Evolutionary conservation across 1,284 basidiomycete species (phyloP).

Genomic region (Cutaneotrichosporon sp.): DNA sequence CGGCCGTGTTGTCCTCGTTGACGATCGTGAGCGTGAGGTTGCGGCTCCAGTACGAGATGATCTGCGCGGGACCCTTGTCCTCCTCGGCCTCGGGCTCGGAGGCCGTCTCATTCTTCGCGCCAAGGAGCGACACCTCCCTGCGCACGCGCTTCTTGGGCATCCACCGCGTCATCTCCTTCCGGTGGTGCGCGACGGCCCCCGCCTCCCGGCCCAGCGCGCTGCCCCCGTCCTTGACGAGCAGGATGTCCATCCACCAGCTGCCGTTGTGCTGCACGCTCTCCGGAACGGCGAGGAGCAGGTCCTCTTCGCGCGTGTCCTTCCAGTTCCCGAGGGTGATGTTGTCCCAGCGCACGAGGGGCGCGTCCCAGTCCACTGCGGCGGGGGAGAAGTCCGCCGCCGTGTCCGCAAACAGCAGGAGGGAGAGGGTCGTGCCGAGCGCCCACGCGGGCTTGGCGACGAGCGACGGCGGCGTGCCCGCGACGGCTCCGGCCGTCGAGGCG

Average conservation of each 20-base stretch:
- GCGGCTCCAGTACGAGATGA: constrained; percentile 76
- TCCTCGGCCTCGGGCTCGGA: constrained; percentile 35
- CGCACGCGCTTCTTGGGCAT: constrained; percentile 69
- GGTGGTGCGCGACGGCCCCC: constrained; percentile 67
- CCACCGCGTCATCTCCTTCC: constrained; percentile 87
- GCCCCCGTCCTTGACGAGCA: constrained; percentile 65
- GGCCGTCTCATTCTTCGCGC: constrained; percentile 56
- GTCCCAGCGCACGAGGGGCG: constrained; percentile 61
- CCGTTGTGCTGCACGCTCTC: constrained; percentile 71
- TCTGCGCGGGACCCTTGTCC: constrained; percentile 33
- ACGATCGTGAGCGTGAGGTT: constrained; percentile 87
- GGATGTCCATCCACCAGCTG: constrained; percentile 79
- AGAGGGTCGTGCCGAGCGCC: constrained; percentile 52
- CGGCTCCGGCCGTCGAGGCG: too few relatives aligned
- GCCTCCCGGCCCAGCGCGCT: constrained; percentile 63
- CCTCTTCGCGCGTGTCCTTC: constrained; percentile 65
- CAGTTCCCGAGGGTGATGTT: constrained; percentile 82
- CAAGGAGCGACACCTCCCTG: constrained; percentile 80
- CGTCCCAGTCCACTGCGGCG: constrained; percentile 56
- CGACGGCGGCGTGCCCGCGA: constrained; percentile 6
- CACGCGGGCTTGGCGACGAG: constrained; percentile 34
- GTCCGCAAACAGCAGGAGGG: constrained; percentile 73
- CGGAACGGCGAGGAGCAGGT: constrained; percentile 72
- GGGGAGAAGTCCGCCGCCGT: constrained; percentile 43
- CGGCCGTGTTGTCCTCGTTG: constrained; percentile 64